Conservation (phyloP, 768 basidiomycete genomes). For the Cantharellus cinnabarinus region DNA sequence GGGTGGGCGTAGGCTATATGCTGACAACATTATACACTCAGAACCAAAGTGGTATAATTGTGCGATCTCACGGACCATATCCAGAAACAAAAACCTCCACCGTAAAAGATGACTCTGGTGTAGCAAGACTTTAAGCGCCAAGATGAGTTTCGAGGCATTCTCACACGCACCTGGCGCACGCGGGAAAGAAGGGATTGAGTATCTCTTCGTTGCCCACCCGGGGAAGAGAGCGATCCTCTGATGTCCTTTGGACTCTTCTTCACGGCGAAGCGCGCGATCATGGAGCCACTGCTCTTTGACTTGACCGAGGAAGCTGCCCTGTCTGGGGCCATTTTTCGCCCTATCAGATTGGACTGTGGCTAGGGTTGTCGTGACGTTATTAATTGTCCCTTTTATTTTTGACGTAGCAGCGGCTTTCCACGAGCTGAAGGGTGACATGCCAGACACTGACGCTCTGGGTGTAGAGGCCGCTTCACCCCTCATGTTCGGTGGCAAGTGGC, state of each 20-base stretch:
- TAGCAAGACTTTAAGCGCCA: too few species aligned
- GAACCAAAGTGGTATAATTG: not conserved
- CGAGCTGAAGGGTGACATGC: not conserved
- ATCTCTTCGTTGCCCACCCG: slow-evolving; percentile 54
- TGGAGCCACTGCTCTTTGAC: not conserved
- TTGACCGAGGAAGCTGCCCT: not conserved
- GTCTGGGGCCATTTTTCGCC: not conserved
- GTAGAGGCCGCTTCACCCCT: too few species aligned
- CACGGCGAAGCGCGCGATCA: not conserved
- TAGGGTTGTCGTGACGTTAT: not conserved
- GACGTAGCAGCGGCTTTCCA: not conserved
- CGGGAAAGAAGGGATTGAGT: slow-evolving; percentile 11
- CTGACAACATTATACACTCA: not conserved
- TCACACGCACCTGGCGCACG: too few species aligned
- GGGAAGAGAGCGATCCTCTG: slow-evolving; percentile 50
- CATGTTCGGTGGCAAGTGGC: too few species aligned
- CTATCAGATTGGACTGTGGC: not conserved
- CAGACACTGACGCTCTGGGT: too few species aligned
- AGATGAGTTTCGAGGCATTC: too few species aligned
- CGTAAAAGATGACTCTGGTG: slow-evolving; percentile 29
- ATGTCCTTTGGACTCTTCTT: slow-evolving; percentile 11
- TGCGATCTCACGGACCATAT: slow-evolving; percentile 28
- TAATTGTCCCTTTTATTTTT: not conserved
- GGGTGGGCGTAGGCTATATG: slow-evolving; percentile 27
- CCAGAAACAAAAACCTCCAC: slow-evolving; percentile 61